Conservation (phyloP, 441 rosid species). For the Pelargonium cotyledonis region DNA sequence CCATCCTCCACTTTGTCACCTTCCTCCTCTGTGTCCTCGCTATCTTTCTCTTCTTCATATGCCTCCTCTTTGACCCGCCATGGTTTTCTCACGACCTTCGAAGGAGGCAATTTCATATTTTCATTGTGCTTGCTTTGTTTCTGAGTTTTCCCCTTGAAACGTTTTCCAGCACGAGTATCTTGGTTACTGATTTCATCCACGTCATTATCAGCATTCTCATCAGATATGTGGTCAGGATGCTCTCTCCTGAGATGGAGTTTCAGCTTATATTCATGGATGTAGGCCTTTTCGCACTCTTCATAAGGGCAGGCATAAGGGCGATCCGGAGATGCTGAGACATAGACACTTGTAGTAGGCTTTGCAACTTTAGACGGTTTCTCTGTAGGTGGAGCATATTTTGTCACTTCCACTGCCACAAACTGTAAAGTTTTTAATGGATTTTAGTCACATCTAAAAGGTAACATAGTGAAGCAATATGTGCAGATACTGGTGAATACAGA, state of each 20-base stretch:
- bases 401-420: conserved; percentile 46
- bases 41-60: conserved; percentile 43
- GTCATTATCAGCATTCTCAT: conserved; percentile 38
- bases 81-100: conserved; percentile 47
- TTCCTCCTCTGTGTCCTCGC: conserved; percentile 83
- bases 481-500: no score
- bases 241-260: conserved; percentile 27
- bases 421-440: conserved; percentile 22
- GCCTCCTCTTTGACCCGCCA: conserved; percentile 55
- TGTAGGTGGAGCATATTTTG: conserved; percentile 54
- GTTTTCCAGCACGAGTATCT: conserved; percentile 47
- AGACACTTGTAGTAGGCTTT: conserved; percentile 47
- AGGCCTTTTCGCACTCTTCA: conserved; percentile 78
- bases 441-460: no score
- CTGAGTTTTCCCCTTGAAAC: conserved; percentile 30
- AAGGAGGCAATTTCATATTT: conserved; percentile 55
- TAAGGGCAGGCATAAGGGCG: conserved; percentile 91
- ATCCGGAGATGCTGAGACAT: conserved; percentile 58
- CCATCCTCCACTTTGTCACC: conserved; percentile 71
- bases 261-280: conserved; percentile 26
- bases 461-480: no score
- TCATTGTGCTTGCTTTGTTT: conserved; percentile 58
- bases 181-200: conserved; percentile 75
- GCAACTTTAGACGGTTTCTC: conserved; percentile 59
- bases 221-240: conserved; percentile 23